Base-by-base conservation (phyloP, 257 asterid genomes). In the Linaria vulgaris region DNA sequence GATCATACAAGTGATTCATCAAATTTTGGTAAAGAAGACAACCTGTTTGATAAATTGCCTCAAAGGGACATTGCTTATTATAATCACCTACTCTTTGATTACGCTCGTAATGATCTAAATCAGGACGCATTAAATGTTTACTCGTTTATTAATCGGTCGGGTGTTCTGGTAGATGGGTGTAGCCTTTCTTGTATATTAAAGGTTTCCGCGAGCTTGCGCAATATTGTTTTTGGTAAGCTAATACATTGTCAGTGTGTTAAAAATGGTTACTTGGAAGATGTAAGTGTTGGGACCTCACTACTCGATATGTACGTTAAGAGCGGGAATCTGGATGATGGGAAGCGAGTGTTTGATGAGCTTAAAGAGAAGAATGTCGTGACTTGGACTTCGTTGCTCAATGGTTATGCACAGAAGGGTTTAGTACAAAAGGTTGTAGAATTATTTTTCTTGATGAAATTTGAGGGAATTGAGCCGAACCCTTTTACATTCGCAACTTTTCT, bases 241-340 rank as follows among this genome's bases (percentile, higher is more conserved):
- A 60, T 86, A 56, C 97, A 92, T 73, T 74, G 92, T 52, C 86
- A 83, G 12, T 83, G 97, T 66, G 45, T 87, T 39, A 92, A 85
- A 77, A 76, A 63, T 63, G 95, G 92, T 19, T 77, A 83, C 62
- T 78, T 82, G 50, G 81, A 70, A 37, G 78, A 89, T 68, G 95
- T 89, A 41, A 89, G 96, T 50, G 96, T 87, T 46, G 96, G 96
- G 4, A 86, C 98, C 41, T 83, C 95, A 4, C 82, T 92, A 31
- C 86, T 92, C 15, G 92, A 87, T 68, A 85, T 88, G 89, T 88
- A 92, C 66, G 68, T 87, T 72, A 92, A 89, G 75, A 80, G 67
- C 37, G 86, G 70, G 48, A 75, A 71, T 34, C 66, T 85, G 61
- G 69, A 56, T 41, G 82, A 76, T 1, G 97, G 91, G 25, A 74